Evolutionary conservation across 305 asterid species (phyloP).

Genomic region (Fraxinus floribunda): DNA sequence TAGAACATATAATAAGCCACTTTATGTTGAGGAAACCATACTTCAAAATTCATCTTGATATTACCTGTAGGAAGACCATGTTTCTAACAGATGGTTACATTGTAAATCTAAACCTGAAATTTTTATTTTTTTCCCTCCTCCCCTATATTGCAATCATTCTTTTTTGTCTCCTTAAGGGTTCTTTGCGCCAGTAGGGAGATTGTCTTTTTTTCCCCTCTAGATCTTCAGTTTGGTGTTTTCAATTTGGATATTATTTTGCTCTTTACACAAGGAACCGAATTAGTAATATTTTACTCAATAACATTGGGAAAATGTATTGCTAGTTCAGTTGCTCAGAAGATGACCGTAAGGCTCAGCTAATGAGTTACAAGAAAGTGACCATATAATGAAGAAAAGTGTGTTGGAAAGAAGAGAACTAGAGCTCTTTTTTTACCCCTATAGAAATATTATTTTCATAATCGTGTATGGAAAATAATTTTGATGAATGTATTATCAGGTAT

Average conservation of each 20-base stretch:
- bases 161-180: neutral
- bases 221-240: neutral
- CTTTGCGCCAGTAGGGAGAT: neutral
- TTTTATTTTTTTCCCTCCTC: neutral
- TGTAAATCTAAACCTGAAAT: no score
- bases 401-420: neutral
- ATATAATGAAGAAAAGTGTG: neutral
- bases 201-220: neutral
- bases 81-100: no score
- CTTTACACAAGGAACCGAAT: neutral
- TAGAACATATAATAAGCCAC: neutral
- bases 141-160: neutral
- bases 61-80: no score
- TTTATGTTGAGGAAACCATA: neutral
- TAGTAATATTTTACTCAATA: neutral
- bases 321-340: neutral
- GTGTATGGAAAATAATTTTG: neutral
- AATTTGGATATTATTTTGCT: neutral
- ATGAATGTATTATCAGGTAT: slow-evolving; percentile 55
- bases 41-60: neutral
- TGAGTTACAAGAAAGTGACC: neutral
- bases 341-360: neutral
- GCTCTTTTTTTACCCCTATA: neutral
- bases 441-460: neutral
- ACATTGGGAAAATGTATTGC: neutral